Percentiles rank a stretch among this genome's conserved stretches.
These are phyloP conservation scores for Cladophialophora carrionii DNA, from an alignment of 2,329 filamentous ascomycete species.

Conservation along the genomic window DNA sequence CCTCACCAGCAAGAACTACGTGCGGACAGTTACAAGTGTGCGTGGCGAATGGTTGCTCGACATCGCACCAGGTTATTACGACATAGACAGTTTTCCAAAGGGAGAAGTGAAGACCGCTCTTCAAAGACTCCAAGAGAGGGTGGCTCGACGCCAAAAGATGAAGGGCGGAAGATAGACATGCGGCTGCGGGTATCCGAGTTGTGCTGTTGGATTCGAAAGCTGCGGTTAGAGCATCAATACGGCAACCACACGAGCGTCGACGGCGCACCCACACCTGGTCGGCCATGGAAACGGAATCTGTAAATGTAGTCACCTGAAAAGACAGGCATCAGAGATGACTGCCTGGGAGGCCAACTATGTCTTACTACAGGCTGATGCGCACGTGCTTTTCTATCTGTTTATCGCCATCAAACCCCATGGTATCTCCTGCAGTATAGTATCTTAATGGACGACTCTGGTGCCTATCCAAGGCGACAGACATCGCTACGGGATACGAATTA, in stretches of 20 bases:
- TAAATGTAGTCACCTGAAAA: neutral
- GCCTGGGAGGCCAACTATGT: too few relatives aligned
- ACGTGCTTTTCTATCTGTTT: too few relatives aligned
- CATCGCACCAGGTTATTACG: slow-evolving; percentile 91
- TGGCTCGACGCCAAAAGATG: slow-evolving; percentile 59
- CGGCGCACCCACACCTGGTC: neutral
- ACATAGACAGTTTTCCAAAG: slow-evolving; percentile 77
- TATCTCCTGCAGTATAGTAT: too few relatives aligned
- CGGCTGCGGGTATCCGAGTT: neutral
- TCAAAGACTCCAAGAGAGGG: slow-evolving; percentile 58
- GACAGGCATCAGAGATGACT: neutral
- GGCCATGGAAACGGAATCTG: neutral
- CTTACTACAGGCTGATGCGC: too few relatives aligned
- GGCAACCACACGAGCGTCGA: neutral
- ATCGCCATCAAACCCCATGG: too few relatives aligned
- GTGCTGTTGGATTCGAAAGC: neutral
- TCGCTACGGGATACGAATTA: too few relatives aligned
- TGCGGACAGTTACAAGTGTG: slow-evolving; percentile 88
- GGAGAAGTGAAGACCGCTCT: slow-evolving; percentile 78
- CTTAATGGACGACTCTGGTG: too few relatives aligned
- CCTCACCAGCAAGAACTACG: slow-evolving; percentile 96
- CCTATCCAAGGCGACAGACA: too few relatives aligned
- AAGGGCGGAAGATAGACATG: slow-evolving; percentile 24
- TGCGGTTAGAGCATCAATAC: neutral
- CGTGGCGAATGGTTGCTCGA: slow-evolving; percentile 95